phyloP scores from a whole-genome alignment of 352 stramenopile genomes.

The Elongisporangium prolatum region DNA sequence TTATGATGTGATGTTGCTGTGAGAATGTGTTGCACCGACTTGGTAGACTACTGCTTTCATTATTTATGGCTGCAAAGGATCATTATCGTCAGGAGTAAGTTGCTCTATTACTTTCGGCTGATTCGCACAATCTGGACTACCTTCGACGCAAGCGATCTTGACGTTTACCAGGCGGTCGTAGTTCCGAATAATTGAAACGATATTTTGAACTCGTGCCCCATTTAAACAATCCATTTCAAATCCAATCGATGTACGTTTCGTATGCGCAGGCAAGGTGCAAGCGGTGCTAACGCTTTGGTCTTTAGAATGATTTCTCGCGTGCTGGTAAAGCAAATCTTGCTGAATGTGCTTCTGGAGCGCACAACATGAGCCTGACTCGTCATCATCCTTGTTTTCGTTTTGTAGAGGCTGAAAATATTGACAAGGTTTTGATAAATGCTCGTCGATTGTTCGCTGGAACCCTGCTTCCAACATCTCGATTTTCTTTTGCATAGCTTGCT shows the following conservation, averaged over 20 bases:
- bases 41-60: not conserved
- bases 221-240: not conserved
- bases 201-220: not conserved
- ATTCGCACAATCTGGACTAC: not conserved
- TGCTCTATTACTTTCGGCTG: not conserved
- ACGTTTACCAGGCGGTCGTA: not conserved
- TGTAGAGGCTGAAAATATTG: not conserved
- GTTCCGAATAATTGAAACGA: not conserved
- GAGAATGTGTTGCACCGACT: not conserved
- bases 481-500: slow-evolving; percentile 34
- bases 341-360: not conserved
- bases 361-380: not conserved
- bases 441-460: slow-evolving; percentile 13
- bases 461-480: slow-evolving; percentile 46
- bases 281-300: not conserved
- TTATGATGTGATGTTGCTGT: too few relatives aligned
- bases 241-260: not conserved
- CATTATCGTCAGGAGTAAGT: not conserved
- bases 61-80: not conserved
- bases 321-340: not conserved
- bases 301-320: not conserved
- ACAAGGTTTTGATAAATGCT: not conserved
- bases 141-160: not conserved
- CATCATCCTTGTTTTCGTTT: not conserved
- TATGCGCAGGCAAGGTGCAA: not conserved